phyloP scores from a whole-genome alignment of 2,329 filamentous ascomycete species.

The Aspergillus sp. region DNA sequence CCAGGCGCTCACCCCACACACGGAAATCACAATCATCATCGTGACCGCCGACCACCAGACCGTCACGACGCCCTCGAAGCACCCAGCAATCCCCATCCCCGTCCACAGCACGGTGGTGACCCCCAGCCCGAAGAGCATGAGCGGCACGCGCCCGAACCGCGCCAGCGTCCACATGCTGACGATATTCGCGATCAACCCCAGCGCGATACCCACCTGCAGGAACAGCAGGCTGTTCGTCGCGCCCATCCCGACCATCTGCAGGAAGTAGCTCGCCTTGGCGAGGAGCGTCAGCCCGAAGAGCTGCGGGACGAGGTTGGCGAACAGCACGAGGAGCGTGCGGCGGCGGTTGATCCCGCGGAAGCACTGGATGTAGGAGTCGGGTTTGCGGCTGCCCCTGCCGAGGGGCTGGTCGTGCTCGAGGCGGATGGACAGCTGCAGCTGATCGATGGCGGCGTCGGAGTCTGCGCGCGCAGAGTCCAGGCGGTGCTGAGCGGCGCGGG shows the following conservation, averaged over 20 bases:
- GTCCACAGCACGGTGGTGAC: constrained; percentile 41
- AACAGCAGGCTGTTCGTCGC: constrained; percentile 37
- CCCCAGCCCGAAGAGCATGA: constrained; percentile 25
- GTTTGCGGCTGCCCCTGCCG: constrained; percentile 3
- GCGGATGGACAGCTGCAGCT: constrained; percentile 43
- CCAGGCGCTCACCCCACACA: constrained; percentile 34
- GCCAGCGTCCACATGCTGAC: constrained; percentile 46
- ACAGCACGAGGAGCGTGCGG: constrained; percentile 32
- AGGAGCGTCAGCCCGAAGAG: constrained; percentile 48
- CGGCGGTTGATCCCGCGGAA: constrained; percentile 24
- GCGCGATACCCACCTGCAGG: constrained; percentile 45
- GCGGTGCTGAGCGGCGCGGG: constrained; percentile 44
- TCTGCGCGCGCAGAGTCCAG: constrained; percentile 45
- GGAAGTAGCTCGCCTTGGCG: constrained; percentile 42
- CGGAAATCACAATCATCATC: constrained; percentile 46
- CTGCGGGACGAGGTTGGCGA: constrained; percentile 43
- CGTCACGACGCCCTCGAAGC: constrained; percentile 37
- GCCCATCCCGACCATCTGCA: constrained; percentile 33
- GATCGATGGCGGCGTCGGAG: constrained; percentile 29
- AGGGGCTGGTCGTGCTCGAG: constrained; percentile 44
- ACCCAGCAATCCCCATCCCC: constrained; percentile 49
- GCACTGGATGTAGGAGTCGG: constrained; percentile 27
- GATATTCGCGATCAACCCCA: constrained; percentile 47
- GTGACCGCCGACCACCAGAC: constrained; percentile 43
- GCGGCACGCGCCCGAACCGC: constrained; percentile 38